Evolutionary conservation across 2,329 filamentous ascomycete genomes (phyloP).

Genomic region (Sarocladiaceae sp.): DNA sequence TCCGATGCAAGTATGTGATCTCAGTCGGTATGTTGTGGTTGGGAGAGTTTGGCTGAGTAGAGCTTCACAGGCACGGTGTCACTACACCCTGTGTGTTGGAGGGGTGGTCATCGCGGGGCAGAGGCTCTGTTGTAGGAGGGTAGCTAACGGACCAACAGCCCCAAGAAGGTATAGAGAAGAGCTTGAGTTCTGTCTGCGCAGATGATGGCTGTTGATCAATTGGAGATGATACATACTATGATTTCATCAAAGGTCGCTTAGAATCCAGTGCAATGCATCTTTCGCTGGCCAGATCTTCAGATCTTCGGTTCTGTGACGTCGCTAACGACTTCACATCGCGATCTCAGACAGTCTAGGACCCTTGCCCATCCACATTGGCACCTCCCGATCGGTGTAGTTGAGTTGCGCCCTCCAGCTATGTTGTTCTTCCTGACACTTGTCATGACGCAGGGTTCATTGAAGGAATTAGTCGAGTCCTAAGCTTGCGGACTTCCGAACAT

Average conservation of each 20-base stretch:
- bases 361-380: too few species aligned
- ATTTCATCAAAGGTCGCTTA: not conserved
- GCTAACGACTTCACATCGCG: not conserved
- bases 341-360: too few species aligned
- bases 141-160: not conserved
- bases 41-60: not conserved
- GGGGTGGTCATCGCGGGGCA: conserved; percentile 9
- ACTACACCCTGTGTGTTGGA: too few species aligned
- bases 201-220: not conserved
- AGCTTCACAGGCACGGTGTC: not conserved
- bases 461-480: too few species aligned
- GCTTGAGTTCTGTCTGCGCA: not conserved
- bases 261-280: not conserved
- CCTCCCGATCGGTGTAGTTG: too few species aligned
- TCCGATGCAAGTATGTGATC: conserved; percentile 1
- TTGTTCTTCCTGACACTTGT: too few species aligned
- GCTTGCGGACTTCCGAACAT: too few species aligned
- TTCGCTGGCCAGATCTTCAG: not conserved
- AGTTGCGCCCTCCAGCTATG: too few species aligned
- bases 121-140: not conserved
- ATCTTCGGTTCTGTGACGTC: conserved; percentile 6
- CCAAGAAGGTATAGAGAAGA: not conserved
- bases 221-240: not conserved
- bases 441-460: too few species aligned
- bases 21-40: not conserved